Evolutionary conservation across 2,329 filamentous ascomycete genomes (phyloP).

Genomic region (Colletotrichum sp.): DNA sequence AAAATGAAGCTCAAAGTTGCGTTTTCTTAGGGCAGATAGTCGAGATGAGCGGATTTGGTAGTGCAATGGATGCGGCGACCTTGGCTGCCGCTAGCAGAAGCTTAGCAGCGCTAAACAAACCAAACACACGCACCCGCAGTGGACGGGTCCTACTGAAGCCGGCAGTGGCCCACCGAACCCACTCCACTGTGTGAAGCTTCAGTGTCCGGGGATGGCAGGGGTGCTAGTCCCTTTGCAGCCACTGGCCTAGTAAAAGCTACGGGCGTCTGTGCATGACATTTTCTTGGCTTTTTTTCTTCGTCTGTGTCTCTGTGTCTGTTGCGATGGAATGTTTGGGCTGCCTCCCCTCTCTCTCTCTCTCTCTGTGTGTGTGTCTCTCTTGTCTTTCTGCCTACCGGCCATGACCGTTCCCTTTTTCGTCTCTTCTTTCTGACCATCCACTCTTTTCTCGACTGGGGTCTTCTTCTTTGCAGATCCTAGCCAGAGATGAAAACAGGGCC

Average conservation of each 20-base stretch:
- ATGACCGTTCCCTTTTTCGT: neutral
- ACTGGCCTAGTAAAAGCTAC: neutral
- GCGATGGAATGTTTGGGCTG: neutral
- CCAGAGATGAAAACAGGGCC: neutral
- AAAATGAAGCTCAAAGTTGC: conserved; percentile 1
- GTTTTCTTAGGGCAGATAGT: conserved; percentile 16
- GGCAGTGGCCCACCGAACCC: neutral
- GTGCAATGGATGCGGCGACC: conserved; percentile 8
- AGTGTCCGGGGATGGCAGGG: conserved; percentile 3
- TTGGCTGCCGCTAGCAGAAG: conserved; percentile 20
- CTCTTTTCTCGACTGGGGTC: neutral
- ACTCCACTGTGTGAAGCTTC: neutral
- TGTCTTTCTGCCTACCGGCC: neutral
- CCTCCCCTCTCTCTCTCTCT: neutral
- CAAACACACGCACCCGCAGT: conserved; percentile 2
- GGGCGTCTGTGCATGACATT: neutral
- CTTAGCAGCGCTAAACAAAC: conserved; percentile 22
- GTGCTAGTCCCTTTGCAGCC: neutral
- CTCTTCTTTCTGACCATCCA: neutral
- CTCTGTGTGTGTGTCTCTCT: too few species aligned
- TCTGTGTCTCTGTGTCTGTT: neutral
- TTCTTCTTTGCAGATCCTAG: neutral
- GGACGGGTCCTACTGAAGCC: too few species aligned
- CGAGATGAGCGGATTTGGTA: neutral
- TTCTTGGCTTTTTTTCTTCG: neutral